Conservation (phyloP, 202 grass and related monocot genomes). For the Miscanthus sacchariflorus region DNA sequence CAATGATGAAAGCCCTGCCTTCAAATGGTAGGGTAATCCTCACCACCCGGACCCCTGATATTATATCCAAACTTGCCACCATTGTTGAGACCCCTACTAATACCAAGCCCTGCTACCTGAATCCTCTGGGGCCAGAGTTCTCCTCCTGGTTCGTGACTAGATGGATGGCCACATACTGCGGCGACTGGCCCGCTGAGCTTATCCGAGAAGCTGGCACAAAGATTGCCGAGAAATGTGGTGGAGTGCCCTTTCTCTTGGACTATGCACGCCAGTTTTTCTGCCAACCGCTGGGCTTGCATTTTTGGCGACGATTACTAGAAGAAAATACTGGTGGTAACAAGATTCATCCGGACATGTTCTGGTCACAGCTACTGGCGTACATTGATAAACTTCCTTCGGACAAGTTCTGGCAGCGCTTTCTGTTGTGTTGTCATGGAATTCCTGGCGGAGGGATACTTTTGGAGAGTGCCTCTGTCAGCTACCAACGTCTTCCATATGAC, state of each 20-base stretch:
- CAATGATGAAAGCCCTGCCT: neutral
- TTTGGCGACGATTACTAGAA: neutral
- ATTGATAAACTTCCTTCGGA: neutral
- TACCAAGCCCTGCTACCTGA: neutral
- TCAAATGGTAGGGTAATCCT: neutral
- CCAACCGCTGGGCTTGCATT: neutral
- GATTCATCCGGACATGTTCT: neutral
- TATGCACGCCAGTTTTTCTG: neutral
- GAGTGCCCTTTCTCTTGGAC: neutral
- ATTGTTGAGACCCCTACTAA: neutral
- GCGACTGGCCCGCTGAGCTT: neutral
- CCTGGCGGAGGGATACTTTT: neutral
- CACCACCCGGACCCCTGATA: slow-evolving; percentile 15
- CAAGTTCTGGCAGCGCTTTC: neutral
- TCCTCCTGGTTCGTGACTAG: neutral
- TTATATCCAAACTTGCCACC: neutral
- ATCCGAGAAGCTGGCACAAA: neutral
- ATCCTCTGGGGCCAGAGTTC: neutral
- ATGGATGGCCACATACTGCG: neutral
- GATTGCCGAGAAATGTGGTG: neutral
- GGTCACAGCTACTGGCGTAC: neutral
- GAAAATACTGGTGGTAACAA: too few species aligned
- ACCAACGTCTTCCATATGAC: neutral
- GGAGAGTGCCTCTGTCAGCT: slow-evolving; percentile 2
- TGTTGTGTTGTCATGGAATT: neutral